These are phyloP conservation scores for Stachybotrys chlorohalonatus DNA, from an alignment of 2,329 filamentous ascomycete species.

Conservation along the genomic window DNA sequence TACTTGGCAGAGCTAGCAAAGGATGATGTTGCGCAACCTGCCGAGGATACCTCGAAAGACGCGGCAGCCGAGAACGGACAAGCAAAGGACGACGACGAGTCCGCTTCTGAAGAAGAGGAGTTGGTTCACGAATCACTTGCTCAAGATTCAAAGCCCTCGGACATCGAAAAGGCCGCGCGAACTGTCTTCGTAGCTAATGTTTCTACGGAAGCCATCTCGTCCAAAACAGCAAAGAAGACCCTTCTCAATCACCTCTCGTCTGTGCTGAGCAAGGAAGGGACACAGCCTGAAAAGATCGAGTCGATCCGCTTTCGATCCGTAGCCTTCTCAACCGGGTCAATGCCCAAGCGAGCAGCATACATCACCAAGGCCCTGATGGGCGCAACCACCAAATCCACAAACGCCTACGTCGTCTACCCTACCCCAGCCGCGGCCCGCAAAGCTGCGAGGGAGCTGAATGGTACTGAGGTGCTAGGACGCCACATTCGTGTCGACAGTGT, in stretches of 20 bases:
- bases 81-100: conserved; percentile 22
- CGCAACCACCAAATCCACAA: conserved; percentile 83
- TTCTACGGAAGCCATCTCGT: conserved; percentile 70
- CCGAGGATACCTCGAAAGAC: conserved; percentile 45
- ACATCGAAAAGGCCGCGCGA: conserved; percentile 76
- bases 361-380: conserved; percentile 87
- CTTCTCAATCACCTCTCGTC: conserved; percentile 72
- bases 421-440: conserved; percentile 65
- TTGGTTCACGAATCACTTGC: conserved; percentile 50
- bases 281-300: conserved; percentile 64
- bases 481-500: conserved; percentile 88
- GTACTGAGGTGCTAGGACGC: conserved; percentile 71
- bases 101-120: conserved; percentile 30
- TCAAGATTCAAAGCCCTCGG: conserved; percentile 43
- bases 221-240: conserved; percentile 70
- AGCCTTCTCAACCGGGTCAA: conserved; percentile 64
- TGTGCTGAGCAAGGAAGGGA: conserved; percentile 47
- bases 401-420: conserved; percentile 88
- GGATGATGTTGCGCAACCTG: conserved; percentile 47
- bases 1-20: conserved; percentile 59
- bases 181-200: conserved; percentile 94
- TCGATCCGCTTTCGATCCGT: conserved; percentile 92
- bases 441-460: conserved; percentile 72
- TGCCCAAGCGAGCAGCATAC: conserved; percentile 91
- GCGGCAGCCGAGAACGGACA: conserved; percentile 15